Percentiles rank a stretch among this genome's conserved stretches.
Evolutionary conservation across 495 filamentous ascomycete genomes (phyloP).

Genomic region (Hypoxylon fragiforme): DNA sequence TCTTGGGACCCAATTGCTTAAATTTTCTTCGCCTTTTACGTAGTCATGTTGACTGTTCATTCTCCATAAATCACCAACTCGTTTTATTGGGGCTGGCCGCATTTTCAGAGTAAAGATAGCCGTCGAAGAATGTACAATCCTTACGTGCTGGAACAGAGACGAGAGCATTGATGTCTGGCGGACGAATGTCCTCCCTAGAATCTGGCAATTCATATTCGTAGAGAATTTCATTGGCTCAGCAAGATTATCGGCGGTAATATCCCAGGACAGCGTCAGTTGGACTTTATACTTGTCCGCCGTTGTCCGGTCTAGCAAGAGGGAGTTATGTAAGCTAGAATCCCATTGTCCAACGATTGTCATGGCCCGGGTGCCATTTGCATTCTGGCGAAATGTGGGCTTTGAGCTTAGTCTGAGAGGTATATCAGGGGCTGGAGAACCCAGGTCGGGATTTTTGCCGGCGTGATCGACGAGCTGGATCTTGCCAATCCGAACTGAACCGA

Average conservation of each 20-base stretch:
- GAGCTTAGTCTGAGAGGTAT: constrained; percentile 75
- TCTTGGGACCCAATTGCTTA: constrained; percentile 82
- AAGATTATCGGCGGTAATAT: constrained; percentile 76
- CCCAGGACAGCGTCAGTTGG: constrained; percentile 82
- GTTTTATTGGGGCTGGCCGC: constrained; percentile 84
- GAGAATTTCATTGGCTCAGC: constrained; percentile 83
- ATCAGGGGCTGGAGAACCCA: constrained; percentile 69
- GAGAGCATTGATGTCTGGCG: constrained; percentile 85
- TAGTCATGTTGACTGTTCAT: constrained; percentile 95
- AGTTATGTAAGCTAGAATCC: constrained; percentile 93
- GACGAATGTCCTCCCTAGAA: constrained; percentile 80
- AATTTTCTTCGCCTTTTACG: constrained; percentile 88
- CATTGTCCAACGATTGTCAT: constrained; percentile 86
- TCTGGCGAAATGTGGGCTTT: constrained; percentile 73
- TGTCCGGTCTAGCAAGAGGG: constrained; percentile 82
- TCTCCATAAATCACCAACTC: constrained; percentile 90
- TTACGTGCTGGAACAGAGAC: constrained; percentile 79
- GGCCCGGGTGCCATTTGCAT: constrained; percentile 89
- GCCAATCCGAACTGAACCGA: constrained; percentile 73
- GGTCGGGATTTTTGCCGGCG: constrained; percentile 79
- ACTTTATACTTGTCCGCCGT: constrained; percentile 91
- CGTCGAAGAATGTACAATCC: constrained; percentile 83
- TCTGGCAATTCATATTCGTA: constrained; percentile 75
- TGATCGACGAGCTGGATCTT: constrained; percentile 80
- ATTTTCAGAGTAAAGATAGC: constrained; percentile 84